Evolutionary conservation across 345 rosid genomes (phyloP).

Genomic region (Bruguiera sexangula): DNA sequence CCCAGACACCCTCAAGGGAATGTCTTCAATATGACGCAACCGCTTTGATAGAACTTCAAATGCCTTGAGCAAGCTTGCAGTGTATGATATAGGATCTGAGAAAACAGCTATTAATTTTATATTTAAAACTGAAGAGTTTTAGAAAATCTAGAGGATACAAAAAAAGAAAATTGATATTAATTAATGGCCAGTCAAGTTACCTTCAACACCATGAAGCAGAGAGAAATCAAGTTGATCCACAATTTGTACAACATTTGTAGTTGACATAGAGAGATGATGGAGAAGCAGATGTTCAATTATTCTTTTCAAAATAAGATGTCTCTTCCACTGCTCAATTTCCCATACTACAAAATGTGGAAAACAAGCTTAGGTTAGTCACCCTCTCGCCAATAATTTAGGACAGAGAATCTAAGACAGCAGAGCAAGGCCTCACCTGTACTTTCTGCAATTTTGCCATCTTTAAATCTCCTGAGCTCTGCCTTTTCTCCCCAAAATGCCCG

Average conservation of each 20-base stretch:
- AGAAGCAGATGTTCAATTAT: slow-evolving; percentile 58
- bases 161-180: slow-evolving; percentile 2
- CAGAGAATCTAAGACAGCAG: slow-evolving; percentile 8
- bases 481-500: slow-evolving; percentile 86
- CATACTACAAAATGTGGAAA: slow-evolving; percentile 49
- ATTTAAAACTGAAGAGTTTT: not conserved
- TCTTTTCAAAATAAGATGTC: slow-evolving; percentile 75
- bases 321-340: slow-evolving; percentile 66
- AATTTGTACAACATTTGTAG: slow-evolving; percentile 50
- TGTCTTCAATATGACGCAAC: slow-evolving; percentile 60
- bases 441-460: slow-evolving; percentile 93
- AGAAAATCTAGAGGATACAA: slow-evolving; percentile 2
- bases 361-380: slow-evolving; percentile 21
- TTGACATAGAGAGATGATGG: slow-evolving; percentile 61
- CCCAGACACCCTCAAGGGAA: slow-evolving; percentile 76
- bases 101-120: slow-evolving; percentile 12
- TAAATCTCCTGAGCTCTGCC: slow-evolving; percentile 87
- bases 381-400: not conserved
- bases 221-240: slow-evolving; percentile 93
- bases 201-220: slow-evolving; percentile 60
- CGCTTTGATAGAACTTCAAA: slow-evolving; percentile 71
- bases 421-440: slow-evolving; percentile 60
- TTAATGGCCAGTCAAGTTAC: slow-evolving; percentile 31
- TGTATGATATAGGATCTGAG: slow-evolving; percentile 65
- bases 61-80: slow-evolving; percentile 58